A percentile compares a stretch with the other conserved stretches of the same genome.
Conservation (phyloP, 345 rosid species). For the Salix koriyanagi region DNA sequence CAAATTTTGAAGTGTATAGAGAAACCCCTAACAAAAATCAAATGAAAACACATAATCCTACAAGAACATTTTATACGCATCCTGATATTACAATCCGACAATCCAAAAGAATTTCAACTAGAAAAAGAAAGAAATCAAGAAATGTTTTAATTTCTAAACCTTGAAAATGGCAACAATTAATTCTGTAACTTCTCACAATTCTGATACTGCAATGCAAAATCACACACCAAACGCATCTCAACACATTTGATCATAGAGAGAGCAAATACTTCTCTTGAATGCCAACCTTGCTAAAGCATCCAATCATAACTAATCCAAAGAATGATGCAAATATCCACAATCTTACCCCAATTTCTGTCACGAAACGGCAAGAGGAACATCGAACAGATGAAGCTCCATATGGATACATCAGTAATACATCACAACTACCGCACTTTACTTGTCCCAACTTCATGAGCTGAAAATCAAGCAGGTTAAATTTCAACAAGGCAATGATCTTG, state of each 20-base stretch:
- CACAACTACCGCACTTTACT: slow-evolving; percentile 60
- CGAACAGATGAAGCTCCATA: slow-evolving; percentile 75
- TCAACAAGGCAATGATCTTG: neutral
- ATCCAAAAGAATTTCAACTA: neutral
- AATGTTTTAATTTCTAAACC: neutral
- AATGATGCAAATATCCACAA: slow-evolving; percentile 17
- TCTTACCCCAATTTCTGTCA: slow-evolving; percentile 68
- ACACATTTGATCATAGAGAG: no score
- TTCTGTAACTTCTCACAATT: neutral
- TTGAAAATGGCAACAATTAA: neutral
- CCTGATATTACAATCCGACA: neutral
- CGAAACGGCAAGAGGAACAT: slow-evolving; percentile 67
- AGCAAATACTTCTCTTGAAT: neutral
- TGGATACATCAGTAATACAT: slow-evolving; percentile 69
- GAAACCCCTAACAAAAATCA: neutral
- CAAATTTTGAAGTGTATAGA: neutral
- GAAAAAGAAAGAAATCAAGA: neutral
- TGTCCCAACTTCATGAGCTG: slow-evolving; percentile 81
- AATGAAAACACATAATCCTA: neutral
- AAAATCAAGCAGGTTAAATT: slow-evolving; percentile 7
- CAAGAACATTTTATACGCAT: neutral
- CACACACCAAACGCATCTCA: neutral
- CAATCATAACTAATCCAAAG: neutral
- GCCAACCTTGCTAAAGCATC: neutral
- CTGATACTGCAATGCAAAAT: neutral